Conservation (phyloP, 805 yeast species). For the Naumovozyma castellii region DNA sequence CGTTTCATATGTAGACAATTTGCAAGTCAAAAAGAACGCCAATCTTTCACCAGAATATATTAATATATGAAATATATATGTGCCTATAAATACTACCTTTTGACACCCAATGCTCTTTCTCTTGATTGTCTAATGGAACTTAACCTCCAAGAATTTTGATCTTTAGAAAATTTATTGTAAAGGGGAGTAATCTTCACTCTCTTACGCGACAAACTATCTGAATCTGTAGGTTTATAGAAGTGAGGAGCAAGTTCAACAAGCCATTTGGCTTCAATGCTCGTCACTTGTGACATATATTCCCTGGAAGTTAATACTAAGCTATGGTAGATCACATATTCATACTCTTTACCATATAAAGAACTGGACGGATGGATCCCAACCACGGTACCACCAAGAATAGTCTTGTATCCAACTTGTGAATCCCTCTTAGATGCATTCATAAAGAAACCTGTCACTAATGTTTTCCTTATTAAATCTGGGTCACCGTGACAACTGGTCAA, state of each 20-base stretch:
- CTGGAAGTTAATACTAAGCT: constrained; percentile 71
- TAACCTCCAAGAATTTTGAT: constrained; percentile 69
- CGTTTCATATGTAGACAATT: too few species aligned
- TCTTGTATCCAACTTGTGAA: constrained; percentile 64
- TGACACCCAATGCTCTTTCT: constrained; percentile 25
- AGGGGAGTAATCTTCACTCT: constrained; percentile 66
- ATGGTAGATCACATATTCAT: constrained; percentile 76
- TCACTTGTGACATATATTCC: constrained; percentile 87
- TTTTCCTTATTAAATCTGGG: constrained; percentile 47
- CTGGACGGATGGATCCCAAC: constrained; percentile 87
- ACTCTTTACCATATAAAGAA: constrained; percentile 47
- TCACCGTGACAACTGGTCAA: constrained; percentile 46
- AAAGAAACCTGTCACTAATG: constrained; percentile 61
- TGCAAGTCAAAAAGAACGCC: too few species aligned
- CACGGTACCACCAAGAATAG: constrained; percentile 59
- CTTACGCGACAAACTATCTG: constrained; percentile 43
- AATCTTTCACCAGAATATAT: too few species aligned
- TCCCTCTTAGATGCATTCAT: constrained; percentile 58
- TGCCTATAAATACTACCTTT: too few species aligned
- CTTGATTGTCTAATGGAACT: constrained; percentile 35
- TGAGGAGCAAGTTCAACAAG: constrained; percentile 58
- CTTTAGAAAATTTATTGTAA: constrained; percentile 47
- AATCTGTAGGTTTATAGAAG: constrained; percentile 58
- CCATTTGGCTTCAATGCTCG: constrained; percentile 78
- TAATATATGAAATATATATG: too few species aligned